Evolutionary conservation across 2,329 filamentous ascomycete genomes (phyloP).

Genomic region (Xylaria sp.): DNA sequence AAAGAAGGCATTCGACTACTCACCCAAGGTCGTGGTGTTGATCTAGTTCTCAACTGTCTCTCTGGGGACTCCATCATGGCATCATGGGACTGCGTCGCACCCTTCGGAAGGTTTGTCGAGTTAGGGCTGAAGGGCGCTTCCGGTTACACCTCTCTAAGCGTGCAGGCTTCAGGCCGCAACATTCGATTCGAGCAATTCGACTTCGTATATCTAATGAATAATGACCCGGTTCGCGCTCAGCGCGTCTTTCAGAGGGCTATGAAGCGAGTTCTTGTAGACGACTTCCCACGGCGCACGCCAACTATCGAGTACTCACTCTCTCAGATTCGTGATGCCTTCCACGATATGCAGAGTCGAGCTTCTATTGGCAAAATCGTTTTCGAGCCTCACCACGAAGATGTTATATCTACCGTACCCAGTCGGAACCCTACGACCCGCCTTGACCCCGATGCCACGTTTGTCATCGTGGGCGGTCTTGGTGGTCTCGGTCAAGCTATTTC

Average conservation of each 20-base stretch:
- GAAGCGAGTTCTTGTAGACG: conserved; percentile 17
- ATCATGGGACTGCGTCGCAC: conserved; percentile 50
- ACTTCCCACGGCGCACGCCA: conserved; percentile 18
- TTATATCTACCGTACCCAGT: conserved; percentile 36
- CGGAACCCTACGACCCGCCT: conserved; percentile 24
- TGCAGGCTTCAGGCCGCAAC: conserved; percentile 35
- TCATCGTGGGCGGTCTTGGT: conserved; percentile 48
- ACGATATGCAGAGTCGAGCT: conserved; percentile 36
- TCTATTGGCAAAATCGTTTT: conserved; percentile 40
- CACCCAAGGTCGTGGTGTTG: conserved; percentile 35
- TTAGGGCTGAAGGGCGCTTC: conserved; percentile 36
- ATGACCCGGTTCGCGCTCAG: conserved; percentile 31
- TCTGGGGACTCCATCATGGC: conserved; percentile 37
- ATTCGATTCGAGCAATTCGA: conserved; percentile 38
- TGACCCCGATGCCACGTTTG: conserved; percentile 41
- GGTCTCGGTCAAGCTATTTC: conserved; percentile 43
- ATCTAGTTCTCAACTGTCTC: conserved; percentile 38
- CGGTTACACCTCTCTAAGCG: conserved; percentile 17
- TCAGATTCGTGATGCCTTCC: conserved; percentile 38
- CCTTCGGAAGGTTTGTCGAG: conserved; percentile 42
- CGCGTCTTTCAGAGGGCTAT: conserved; percentile 37
- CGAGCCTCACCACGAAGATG: conserved; percentile 35
- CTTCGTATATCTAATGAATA: conserved; percentile 25
- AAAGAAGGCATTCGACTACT: conserved; percentile 23
- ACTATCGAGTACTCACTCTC: conserved; percentile 30